Base-by-base conservation (phyloP, 176 grass and related monocot genomes). In the Sorghum bicolor region DNA sequence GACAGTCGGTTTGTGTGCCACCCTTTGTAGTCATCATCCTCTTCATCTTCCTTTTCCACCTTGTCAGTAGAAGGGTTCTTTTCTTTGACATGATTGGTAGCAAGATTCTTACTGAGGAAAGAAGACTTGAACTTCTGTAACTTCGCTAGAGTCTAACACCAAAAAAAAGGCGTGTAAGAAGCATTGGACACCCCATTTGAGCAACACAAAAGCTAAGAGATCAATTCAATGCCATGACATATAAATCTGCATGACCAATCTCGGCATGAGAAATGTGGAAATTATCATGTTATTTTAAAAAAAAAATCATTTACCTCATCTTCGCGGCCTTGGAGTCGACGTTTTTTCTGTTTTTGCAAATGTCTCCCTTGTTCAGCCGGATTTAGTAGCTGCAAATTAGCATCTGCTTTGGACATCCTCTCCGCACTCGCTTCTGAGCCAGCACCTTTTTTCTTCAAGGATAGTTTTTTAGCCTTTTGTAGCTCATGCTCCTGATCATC, bases 361-460 rank as follows among this genome's bases (percentile, higher is more conserved):
- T 95, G 93, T 75, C 86, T 98, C 86, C 92, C 93, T 89, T 95
- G 96, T 64, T 98, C 96, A 69, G 89, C 89, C 77, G 92, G 93
- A 88, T 91, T 90, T 68, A 98, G 72, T 70, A 98, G 82, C 43
- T 98, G 93, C 79, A 95, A 86, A 75, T 98, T 94, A 87, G 81
- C 87, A 92, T 98, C 91, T 52, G 72, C 73, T 63, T 80, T 95
- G 47, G 85, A 82, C 38, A 93, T 88, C 76, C 87, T 89, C 84
- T 98, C 89, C 5, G 86, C 81, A 87, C 74, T 93, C 22, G 89
- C 96, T 91, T 98, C 93, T 60, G 96, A 98, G 44, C 93, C 96
- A 83, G 92, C 76, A 70, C 96, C 96, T 29, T 95, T 98, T 83
- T 90, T 95, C 93, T 98, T 98, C 76, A 98, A 70, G 15, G 91